Conservation (phyloP, 1,139 yeast species). For the Geotrichum bryndzae region DNA sequence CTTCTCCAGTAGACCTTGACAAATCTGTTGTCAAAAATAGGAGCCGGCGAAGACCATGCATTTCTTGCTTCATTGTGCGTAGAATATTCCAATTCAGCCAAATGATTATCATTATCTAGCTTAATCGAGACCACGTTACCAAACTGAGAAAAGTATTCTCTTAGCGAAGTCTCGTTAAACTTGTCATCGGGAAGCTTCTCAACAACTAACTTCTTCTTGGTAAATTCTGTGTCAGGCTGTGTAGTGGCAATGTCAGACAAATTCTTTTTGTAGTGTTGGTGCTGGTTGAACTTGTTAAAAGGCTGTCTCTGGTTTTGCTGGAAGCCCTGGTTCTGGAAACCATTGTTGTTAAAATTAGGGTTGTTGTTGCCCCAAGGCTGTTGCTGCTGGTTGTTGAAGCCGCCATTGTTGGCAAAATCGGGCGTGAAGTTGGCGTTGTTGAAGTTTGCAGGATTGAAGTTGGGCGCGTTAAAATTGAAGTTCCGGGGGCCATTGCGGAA, state of each 20-base stretch:
- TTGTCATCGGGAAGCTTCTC: constrained; percentile 42
- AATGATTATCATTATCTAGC: constrained; percentile 28
- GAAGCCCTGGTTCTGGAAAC: not conserved
- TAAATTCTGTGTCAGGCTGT: constrained; percentile 22
- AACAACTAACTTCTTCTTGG: constrained; percentile 33
- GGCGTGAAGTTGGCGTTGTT: not conserved
- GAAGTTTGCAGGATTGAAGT: not conserved
- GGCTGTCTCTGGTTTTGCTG: not conserved
- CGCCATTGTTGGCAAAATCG: not conserved
- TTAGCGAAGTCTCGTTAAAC: constrained; percentile 34
- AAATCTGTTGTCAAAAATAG: constrained; percentile 46
- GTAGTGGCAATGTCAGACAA: constrained; percentile 20
- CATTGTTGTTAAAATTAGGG: not conserved
- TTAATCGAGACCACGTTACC: constrained; percentile 36
- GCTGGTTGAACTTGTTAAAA: not conserved
- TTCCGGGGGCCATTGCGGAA: constrained; percentile 10
- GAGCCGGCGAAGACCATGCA: constrained; percentile 43
- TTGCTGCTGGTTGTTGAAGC: constrained; percentile 2
- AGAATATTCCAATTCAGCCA: constrained; percentile 39
- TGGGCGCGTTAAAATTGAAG: constrained; percentile 6
- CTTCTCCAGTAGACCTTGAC: constrained; percentile 43
- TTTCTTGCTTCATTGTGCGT: constrained; percentile 37
- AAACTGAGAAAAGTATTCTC: constrained; percentile 39
- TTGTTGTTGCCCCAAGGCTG: constrained; percentile 1
- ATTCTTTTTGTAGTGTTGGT: constrained; percentile 3